Conservation (phyloP, 345 rosid genomes). For the Linum tenue region DNA sequence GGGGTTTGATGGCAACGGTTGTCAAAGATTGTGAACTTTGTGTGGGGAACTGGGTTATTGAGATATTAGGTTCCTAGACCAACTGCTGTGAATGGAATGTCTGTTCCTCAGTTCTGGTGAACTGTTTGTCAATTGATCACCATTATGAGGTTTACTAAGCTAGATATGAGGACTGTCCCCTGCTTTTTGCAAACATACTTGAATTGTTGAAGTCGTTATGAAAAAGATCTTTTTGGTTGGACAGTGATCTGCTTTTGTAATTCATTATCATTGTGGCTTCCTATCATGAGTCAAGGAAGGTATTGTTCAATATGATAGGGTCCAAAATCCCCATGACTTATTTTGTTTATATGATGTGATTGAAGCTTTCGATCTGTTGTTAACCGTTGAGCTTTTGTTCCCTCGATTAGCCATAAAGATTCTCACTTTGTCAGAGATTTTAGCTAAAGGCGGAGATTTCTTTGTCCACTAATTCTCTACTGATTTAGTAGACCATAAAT, state of each 20-base stretch:
- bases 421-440: not conserved
- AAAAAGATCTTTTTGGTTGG: not conserved
- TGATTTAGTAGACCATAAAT: not conserved
- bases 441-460: not conserved
- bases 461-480: not conserved
- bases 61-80: not conserved
- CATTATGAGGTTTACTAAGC: not conserved
- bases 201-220: not conserved
- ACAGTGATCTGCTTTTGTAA: not conserved
- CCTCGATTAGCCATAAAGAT: not conserved
- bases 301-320: too few species aligned
- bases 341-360: too few species aligned
- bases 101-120: not conserved
- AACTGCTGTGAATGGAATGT: not conserved
- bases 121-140: not conserved
- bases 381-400: not conserved
- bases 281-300: too few species aligned
- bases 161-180: not conserved
- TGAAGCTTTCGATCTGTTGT: not conserved
- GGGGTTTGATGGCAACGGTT: too few species aligned
- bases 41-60: not conserved
- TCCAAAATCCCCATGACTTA: too few species aligned
- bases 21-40: too few species aligned
- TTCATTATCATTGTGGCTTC: too few species aligned
- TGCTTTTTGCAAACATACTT: not conserved